Conservation (phyloP, 225 moss, liverwort and hornwort genomes). For the Physcomitrellopsis africana region DNA sequence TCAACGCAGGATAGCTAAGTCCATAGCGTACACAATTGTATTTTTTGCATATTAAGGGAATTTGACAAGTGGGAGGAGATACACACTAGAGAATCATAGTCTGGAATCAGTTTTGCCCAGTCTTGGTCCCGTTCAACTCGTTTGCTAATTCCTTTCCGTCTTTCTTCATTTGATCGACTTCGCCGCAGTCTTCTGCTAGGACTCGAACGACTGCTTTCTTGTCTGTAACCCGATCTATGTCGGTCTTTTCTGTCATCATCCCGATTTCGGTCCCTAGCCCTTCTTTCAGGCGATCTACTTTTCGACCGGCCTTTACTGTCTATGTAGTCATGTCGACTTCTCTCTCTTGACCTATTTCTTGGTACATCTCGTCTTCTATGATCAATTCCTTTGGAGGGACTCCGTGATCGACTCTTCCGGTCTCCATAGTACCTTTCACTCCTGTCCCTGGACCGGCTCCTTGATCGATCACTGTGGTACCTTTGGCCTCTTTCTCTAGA, state of each 20-base stretch:
- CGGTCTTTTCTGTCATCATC: constrained; percentile 20
- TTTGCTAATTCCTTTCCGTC: neutral
- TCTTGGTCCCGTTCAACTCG: constrained; percentile 43
- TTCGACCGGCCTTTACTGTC: constrained; percentile 24
- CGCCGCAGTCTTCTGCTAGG: constrained; percentile 5
- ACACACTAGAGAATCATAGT: constrained; percentile 59
- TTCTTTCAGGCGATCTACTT: constrained; percentile 38
- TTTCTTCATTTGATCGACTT: too few relatives aligned
- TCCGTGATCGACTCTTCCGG: constrained; percentile 21
- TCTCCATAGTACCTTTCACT: neutral
- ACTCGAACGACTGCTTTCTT: constrained; percentile 17
- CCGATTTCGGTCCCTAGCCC: constrained; percentile 31
- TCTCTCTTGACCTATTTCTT: constrained; percentile 32
- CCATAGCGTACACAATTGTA: neutral
- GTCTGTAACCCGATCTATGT: constrained; percentile 17
- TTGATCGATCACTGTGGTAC: constrained; percentile 22
- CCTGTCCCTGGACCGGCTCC: constrained; percentile 13
- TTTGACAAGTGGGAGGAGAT: neutral
- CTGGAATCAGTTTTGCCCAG: constrained; percentile 52
- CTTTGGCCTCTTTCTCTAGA: constrained; percentile 25
- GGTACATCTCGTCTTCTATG: constrained; percentile 3
- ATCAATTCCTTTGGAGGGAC: constrained; percentile 11
- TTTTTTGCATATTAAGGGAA: neutral
- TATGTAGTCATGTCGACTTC: constrained; percentile 20
- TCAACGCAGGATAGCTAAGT: neutral